Evolutionary conservation across 768 basidiomycete genomes (phyloP).

Genomic region (Phlebiopsis gigantea): DNA sequence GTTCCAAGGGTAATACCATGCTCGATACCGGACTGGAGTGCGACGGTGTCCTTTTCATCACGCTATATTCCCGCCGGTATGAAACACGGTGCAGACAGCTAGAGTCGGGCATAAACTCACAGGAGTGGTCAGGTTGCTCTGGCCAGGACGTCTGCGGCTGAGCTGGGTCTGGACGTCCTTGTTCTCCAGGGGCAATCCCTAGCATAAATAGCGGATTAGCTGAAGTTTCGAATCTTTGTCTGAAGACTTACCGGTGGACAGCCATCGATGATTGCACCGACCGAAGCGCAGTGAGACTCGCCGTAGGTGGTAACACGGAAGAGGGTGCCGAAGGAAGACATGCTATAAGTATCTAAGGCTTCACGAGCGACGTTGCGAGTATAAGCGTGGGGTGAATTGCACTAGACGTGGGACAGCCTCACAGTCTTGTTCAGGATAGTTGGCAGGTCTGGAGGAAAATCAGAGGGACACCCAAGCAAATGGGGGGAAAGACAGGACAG

Average conservation of each 20-base stretch:
- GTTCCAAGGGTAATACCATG: slow-evolving; percentile 95
- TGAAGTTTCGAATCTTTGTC: slow-evolving; percentile 8
- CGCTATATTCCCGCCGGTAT: slow-evolving; percentile 11
- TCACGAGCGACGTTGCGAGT: background rate
- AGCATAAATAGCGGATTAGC: background rate
- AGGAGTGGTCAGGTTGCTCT: slow-evolving; percentile 94
- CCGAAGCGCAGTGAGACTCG: slow-evolving; percentile 95
- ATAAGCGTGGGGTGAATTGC: background rate
- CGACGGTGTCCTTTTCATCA: slow-evolving; percentile 90
- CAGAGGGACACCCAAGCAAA: background rate
- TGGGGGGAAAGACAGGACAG: background rate
- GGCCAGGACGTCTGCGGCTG: slow-evolving; percentile 87
- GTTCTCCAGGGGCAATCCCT: slow-evolving; percentile 81
- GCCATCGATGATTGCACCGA: slow-evolving; percentile 96
- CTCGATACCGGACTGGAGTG: slow-evolving; percentile 91
- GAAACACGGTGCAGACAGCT: background rate
- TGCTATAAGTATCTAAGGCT: slow-evolving; percentile 25
- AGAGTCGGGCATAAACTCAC: slow-evolving; percentile 43
- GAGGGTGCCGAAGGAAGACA: slow-evolving; percentile 91
- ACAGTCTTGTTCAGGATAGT: background rate
- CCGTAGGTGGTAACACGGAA: slow-evolving; percentile 98
- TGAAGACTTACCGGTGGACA: slow-evolving; percentile 76
- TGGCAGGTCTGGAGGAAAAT: slow-evolving; percentile 9
- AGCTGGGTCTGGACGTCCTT: slow-evolving; percentile 90
- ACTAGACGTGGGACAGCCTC: background rate